Evolutionary conservation across 495 filamentous ascomycete species (phyloP), one percentile per base, ranked within the genome.

Genomic region (Letharia lupina): DNA sequence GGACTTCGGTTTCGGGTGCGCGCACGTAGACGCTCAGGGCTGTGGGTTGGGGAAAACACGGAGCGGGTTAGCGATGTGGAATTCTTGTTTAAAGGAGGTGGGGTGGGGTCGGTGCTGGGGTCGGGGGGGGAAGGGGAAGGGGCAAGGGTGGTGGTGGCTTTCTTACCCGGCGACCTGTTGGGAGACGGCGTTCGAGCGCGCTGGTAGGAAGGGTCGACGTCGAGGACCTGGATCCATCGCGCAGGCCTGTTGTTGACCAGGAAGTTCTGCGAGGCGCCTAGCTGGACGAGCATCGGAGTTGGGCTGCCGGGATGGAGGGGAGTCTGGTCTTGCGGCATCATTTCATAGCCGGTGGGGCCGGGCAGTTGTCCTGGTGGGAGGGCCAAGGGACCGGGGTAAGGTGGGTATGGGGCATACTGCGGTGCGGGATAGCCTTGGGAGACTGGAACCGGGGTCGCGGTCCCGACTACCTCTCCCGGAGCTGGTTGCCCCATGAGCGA

Each of bases 181-280:
- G 54, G 54, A 20, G 54, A 57, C 7, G 54, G 54, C 6, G 54
- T 57, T 20, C 54, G 6, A 0, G 54, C 54, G 33, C 54, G 31
- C 54, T 57, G 54, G 33, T 57, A 57, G 33, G 54, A 57, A 37
- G 54, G 54, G 10, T 57, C 54, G 54, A 57, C 54, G 33, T 57
- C 54, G 33, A 57, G 54, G 31, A 57, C 54, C 33, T 57, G 54
- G 18, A 57, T 57, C 54, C 54, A 57, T 1, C 54, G 31, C 33
- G 54, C 54, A 0, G 54, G 54, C 16, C 54, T 57, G 33, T 57
- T 57, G 33, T 57, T 37, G 16, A 57, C 54, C 16, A 57, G 54
- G 33, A 57, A 57, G 10, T 57, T 57, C 6, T 57, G 54, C 6
- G 54, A 57, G 8, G 54, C 31, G 8, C 54, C 54, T 0, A 57